Conservation (phyloP, 495 filamentous ascomycete species). For the Annulohypoxylon bovei region DNA sequence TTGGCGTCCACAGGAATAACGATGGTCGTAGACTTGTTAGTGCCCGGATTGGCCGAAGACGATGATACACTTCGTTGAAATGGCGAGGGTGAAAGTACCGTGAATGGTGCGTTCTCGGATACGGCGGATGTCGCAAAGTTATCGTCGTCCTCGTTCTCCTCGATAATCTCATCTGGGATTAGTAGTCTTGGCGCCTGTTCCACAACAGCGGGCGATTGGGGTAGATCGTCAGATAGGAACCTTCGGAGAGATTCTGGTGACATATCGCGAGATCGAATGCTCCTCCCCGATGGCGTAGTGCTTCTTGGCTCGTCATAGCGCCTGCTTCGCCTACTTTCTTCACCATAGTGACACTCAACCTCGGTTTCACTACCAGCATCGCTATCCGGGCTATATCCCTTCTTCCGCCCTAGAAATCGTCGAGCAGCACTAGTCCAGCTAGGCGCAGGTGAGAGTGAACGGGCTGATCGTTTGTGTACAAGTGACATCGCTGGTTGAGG, state of each 20-base stretch:
- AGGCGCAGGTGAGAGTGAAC: constrained; percentile 59
- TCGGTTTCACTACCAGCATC: constrained; percentile 39
- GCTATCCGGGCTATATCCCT: constrained; percentile 18
- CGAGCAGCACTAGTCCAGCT: constrained; percentile 55
- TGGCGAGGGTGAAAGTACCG: constrained; percentile 61
- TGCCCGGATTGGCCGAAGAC: constrained; percentile 22
- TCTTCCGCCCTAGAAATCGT: constrained; percentile 54
- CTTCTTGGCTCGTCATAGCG: constrained; percentile 44
- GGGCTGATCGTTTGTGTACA: constrained; percentile 57
- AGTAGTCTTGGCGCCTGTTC: constrained; percentile 31
- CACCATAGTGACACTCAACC: constrained; percentile 29
- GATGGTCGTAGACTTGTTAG: constrained; percentile 22
- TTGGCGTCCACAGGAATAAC: constrained; percentile 5
- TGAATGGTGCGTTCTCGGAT: constrained; percentile 54
- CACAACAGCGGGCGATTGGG: constrained; percentile 40
- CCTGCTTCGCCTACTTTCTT: constrained; percentile 28
- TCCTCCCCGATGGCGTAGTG: constrained; percentile 48
- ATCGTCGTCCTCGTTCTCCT: constrained; percentile 64
- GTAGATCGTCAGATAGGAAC: constrained; percentile 53
- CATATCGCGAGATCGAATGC: constrained; percentile 55
- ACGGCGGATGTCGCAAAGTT: constrained; percentile 63
- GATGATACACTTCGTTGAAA: constrained; percentile 51
- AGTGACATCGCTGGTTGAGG: constrained; percentile 57
- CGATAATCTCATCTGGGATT: constrained; percentile 64
- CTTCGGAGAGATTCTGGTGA: constrained; percentile 59